Evolutionary conservation across 2,329 filamentous ascomycete genomes (phyloP), one percentile per base, ranked within the genome.

Genomic region (Fusarium sp.): DNA sequence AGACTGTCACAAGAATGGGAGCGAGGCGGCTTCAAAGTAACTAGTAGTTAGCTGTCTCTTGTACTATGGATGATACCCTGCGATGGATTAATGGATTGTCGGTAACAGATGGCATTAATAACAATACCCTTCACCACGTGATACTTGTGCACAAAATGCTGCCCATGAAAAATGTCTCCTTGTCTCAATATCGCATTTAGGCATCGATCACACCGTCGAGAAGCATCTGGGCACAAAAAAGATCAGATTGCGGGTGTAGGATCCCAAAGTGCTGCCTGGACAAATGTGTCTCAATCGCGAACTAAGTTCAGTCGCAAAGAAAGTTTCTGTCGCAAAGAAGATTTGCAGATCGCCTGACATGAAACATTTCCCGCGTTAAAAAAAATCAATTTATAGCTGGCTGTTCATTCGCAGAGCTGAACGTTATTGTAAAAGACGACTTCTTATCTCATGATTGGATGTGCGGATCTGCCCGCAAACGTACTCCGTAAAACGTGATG

Each of bases 161-260:
- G 9, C 9, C 34, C 34, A 1, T 11, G 5, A 7, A n/a, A 37
- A n/a, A n/a, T 1, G 0, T 10, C 18, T 37, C 2, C 1, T 34
- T 2, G 9, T 37, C 9, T n/a, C 5, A 32, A 16, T 32, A 8
- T 16, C 14, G 4, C 7, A 3, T 16, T 16, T 32, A 32, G 13
- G 30, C 7, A 32, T 32, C 30, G 14, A 16, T 16, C 14, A 32
- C 7, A 5, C 14, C 30, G 14, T 16, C 14, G 14, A 14, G 30
- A 32, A 16, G 30, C 14, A 9, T 32, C 14, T 14, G 13, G 30
- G 7, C 30, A 16, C 5, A 34, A 34, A 34, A 5, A 18, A 34
- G 32, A 34, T 10, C 16, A 3, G 13, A 28, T 12, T 13, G 28
- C 28, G 4, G 5, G 12, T 5, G 11, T 7, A 30, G 13, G 12